These are phyloP conservation scores for Penicillium dipodomyicola DNA, from an alignment of 495 filamentous ascomycete genomes.

Conservation along the genomic window DNA sequence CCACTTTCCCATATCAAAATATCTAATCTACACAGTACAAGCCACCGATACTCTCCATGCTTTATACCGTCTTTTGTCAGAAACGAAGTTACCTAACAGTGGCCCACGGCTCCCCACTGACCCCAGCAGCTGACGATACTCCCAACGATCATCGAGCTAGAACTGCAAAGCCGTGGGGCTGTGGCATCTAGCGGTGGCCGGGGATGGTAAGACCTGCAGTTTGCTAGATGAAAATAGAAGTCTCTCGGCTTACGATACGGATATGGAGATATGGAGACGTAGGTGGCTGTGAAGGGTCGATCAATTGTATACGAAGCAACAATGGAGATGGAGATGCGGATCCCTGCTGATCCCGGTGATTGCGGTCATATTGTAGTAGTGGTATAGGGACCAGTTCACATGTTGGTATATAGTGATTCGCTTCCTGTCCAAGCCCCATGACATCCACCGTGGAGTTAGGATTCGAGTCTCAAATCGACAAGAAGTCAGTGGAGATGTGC, in stretches of 20 bases:
- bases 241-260: background rate
- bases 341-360: background rate
- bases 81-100: constrained; percentile 18
- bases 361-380: background rate
- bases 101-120: constrained; percentile 13
- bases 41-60: background rate
- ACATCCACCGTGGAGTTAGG: too few relatives aligned
- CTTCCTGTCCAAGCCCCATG: too few relatives aligned
- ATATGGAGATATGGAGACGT: background rate
- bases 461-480: too few relatives aligned
- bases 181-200: constrained; percentile 14
- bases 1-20: background rate
- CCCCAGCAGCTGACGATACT: constrained; percentile 7
- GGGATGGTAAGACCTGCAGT: constrained; percentile 1
- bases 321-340: background rate
- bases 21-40: background rate
- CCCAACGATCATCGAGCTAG: background rate
- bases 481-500: too few relatives aligned
- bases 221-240: background rate
- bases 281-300: background rate
- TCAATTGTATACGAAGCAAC: background rate
- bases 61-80: background rate
- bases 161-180: constrained; percentile 11
- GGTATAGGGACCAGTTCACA: background rate
- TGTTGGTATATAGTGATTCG: too few relatives aligned